Evolutionary conservation across 78 protist genomes (phyloP), one percentile per base, ranked within the genome.

Genomic region (Dictyostelium capitatum): DNA sequence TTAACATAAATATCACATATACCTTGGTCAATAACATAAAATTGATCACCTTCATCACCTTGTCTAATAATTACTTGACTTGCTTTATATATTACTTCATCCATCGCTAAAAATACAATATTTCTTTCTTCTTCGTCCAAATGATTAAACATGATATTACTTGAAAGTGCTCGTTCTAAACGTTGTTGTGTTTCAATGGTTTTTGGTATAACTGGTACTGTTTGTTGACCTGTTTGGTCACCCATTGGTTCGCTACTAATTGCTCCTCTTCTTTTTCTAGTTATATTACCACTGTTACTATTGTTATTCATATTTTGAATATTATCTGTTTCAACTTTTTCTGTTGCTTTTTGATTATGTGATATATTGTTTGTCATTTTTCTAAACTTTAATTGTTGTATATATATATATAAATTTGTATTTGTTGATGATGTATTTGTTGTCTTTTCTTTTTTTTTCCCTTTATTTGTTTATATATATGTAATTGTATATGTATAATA

Each of bases 31-130:
- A 98, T 41, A 19, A 98, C 96, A 83, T 95, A 98, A 65, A 97
- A 98, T 74, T 90, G 73, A 75, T 98, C 99, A 23, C 99, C 99
- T 79, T 93, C 94, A 20, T 97, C 99, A 57, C 97, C 98, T 80
- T 97, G 98, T 67, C 23, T 43, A 50, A 97, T 97, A 51, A 97
- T 89, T 8, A 54, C 56, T 25, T 90, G 96, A 28, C 94, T 96
- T 3, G 89, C 83, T 48, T 80, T 56, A 59, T 53, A 62, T 30
- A 81, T 64, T 32, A 70, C 74, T 20, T 83, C 95, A 51, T 69
- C 83, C 97, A 97, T 96, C 15, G 98, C 97, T n/a, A 94, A 96
- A 72, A 92, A 85, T 17, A 97, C 70, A 20, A 84, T 50, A 3
- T 89, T 54, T 75, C 81, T 48, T 73, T 96, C 93, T 72, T 93